phyloP scores from a whole-genome alignment of 192 early-diverging fungal genomes.

The Coemansia sp. region DNA sequence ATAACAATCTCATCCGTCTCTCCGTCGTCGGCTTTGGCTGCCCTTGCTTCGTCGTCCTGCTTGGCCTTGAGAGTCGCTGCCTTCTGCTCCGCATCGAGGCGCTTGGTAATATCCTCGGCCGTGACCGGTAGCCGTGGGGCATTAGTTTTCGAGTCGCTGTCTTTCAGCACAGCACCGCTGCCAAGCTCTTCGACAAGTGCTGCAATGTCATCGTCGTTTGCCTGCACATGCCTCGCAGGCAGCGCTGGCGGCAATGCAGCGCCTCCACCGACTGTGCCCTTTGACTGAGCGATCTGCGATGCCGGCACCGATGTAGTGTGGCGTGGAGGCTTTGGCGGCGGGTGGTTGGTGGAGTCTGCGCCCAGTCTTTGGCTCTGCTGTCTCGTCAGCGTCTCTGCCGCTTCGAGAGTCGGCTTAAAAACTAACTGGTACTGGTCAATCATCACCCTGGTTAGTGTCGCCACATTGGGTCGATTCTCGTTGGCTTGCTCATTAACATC shows the following conservation, averaged over 20 bases:
- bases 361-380: slow-evolving; percentile 14
- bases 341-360: not conserved
- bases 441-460: slow-evolving; percentile 47
- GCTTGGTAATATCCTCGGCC: slow-evolving; percentile 43
- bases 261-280: not conserved
- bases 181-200: slow-evolving; percentile 44
- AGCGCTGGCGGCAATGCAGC: not conserved
- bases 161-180: slow-evolving; percentile 6
- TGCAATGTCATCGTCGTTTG: slow-evolving; percentile 52
- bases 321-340: slow-evolving; percentile 46
- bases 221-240: slow-evolving; percentile 14
- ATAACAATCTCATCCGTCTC: slow-evolving; percentile 35
- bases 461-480: slow-evolving; percentile 51
- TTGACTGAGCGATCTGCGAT: not conserved
- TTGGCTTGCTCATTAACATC: slow-evolving; percentile 20
- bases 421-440: slow-evolving; percentile 53
- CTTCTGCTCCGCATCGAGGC: slow-evolving; percentile 45
- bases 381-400: slow-evolving; percentile 40
- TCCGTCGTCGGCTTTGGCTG: not conserved
- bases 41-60: slow-evolving; percentile 6
- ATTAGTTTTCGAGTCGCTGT: not conserved
- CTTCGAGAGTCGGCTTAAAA: slow-evolving; percentile 52
- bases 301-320: not conserved
- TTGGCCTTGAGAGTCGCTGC: slow-evolving; percentile 12
- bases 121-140: slow-evolving; percentile 16